phyloP scores from a whole-genome alignment of 108 stramenopile species.

The Nitzschia inconspicua region DNA sequence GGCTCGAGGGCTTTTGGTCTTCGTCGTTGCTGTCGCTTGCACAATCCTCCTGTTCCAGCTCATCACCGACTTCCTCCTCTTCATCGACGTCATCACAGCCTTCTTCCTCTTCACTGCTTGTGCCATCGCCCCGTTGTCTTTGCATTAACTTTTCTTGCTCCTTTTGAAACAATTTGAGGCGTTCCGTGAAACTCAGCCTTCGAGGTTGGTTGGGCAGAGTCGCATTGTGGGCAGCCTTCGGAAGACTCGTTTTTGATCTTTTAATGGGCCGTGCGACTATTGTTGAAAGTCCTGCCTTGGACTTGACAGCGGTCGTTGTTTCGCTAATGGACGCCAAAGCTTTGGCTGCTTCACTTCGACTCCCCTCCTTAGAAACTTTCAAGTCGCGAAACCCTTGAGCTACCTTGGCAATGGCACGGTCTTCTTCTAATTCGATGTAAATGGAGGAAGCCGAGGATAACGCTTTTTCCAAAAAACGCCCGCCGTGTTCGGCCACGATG shows the following conservation, averaged over 20 bases:
- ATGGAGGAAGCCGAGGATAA: neutral
- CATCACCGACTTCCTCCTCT: neutral
- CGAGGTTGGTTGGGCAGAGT: no score
- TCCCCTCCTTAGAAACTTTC: neutral
- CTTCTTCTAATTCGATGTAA: slow-evolving; percentile 8
- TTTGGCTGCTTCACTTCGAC: no score
- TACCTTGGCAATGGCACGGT: slow-evolving; percentile 12
- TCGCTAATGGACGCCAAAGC: neutral
- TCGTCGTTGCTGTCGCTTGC: no score
- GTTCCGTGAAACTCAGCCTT: neutral
- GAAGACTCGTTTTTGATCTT: neutral
- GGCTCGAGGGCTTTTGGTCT: no score
- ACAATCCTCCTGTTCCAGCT: no score
- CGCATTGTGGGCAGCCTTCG: no score
- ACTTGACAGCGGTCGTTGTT: neutral
- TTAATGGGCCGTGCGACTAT: neutral
- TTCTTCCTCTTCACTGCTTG: neutral
- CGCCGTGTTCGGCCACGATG: neutral
- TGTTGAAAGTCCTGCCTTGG: neutral
- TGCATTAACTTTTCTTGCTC: neutral
- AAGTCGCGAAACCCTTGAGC: slow-evolving; percentile 26
- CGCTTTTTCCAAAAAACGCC: slow-evolving; percentile 16
- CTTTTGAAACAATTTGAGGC: neutral
- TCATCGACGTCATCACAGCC: neutral
- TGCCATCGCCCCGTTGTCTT: neutral